These are phyloP conservation scores for Combretum micranthum DNA, from an alignment of 345 rosid species.

Conservation along the genomic window DNA sequence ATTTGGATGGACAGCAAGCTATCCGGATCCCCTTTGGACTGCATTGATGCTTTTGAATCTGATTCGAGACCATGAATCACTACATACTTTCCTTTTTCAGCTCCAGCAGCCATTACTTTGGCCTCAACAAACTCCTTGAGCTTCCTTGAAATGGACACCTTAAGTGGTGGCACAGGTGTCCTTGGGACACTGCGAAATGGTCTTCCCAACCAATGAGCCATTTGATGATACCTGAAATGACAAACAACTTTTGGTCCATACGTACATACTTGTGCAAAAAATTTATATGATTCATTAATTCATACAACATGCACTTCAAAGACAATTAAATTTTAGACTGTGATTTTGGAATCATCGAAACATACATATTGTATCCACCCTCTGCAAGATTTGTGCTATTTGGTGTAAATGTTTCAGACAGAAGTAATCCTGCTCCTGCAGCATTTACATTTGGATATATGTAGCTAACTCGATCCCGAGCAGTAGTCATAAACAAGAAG, in stretches of 20 bases:
- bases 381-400: constrained; percentile 65
- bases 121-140: constrained; percentile 66
- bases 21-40: constrained; percentile 71
- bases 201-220: constrained; percentile 81
- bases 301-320: too few species aligned
- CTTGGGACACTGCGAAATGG: constrained; percentile 77
- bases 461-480: constrained; percentile 80
- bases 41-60: constrained; percentile 96
- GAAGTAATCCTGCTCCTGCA: constrained; percentile 83
- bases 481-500: constrained; percentile 80
- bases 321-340: too few species aligned
- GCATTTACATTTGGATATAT: constrained; percentile 89
- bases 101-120: constrained; percentile 66
- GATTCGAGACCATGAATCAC: constrained; percentile 92
- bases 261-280: neutral
- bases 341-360: neutral
- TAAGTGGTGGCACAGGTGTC: constrained; percentile 53
- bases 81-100: constrained; percentile 64
- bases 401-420: constrained; percentile 68
- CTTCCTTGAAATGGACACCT: constrained; percentile 73
- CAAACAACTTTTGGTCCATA: neutral
- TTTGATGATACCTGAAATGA: constrained; percentile 66
- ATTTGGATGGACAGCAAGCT: constrained; percentile 62
- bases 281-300: too few species aligned
- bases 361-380: constrained; percentile 72